Percentiles rank a stretch among this genome's conserved stretches.
These are phyloP conservation scores for Mrakia blollopis DNA, from an alignment of 768 basidiomycete genomes.

Conservation along the genomic window DNA sequence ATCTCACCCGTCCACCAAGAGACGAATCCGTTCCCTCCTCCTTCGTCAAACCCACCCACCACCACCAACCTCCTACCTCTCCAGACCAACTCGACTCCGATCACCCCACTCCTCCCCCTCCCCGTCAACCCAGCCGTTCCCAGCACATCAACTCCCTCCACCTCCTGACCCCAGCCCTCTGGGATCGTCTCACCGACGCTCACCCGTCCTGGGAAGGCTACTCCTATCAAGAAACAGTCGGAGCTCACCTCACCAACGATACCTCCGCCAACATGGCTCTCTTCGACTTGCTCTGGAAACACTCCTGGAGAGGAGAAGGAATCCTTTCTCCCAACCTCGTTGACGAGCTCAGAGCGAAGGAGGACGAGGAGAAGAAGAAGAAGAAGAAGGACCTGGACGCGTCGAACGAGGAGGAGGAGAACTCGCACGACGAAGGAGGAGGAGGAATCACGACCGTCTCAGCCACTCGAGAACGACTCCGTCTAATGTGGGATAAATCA, in stretches of 20 bases:
- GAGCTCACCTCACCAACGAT: neutral
- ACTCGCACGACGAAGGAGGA: neutral
- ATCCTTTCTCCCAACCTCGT: neutral
- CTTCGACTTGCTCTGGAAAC: neutral
- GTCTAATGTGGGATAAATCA: neutral
- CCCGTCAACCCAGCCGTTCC: neutral
- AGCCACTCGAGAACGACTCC: neutral
- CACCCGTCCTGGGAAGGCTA: neutral
- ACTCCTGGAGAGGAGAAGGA: conserved; percentile 8
- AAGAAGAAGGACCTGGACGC: neutral
- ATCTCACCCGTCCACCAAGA: conserved; percentile 6
- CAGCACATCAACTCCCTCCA: conserved; percentile 1
- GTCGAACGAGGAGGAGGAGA: neutral
- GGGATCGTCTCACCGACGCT: conserved; percentile 3
- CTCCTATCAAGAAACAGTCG: conserved; percentile 1
- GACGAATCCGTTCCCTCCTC: neutral
- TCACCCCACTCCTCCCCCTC: neutral
- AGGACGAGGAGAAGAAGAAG: neutral
- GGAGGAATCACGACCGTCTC: neutral
- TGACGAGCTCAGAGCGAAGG: neutral
- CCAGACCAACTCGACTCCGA: neutral
- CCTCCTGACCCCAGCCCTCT: conserved; percentile 18
- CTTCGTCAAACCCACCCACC: no score
- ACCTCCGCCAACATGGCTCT: neutral
- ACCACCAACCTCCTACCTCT: neutral